Evolutionary conservation across 768 basidiomycete species (phyloP).

Genomic region (Panus rudis): DNA sequence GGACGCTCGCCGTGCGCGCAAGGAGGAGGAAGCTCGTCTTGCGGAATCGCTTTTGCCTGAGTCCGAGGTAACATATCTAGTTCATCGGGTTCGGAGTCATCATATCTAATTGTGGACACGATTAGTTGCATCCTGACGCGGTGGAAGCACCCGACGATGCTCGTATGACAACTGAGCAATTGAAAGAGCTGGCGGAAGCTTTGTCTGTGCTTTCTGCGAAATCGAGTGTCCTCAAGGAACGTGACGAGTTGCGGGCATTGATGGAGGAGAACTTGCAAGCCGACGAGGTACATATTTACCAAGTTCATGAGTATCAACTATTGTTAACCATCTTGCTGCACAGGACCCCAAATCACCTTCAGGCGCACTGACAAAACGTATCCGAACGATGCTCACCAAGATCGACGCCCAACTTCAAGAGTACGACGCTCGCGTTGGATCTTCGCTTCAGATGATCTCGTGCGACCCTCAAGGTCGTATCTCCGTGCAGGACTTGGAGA

Average conservation of each 20-base stretch:
- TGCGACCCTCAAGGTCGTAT: conserved; percentile 85
- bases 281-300: conserved; percentile 57
- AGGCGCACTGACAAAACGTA: conserved; percentile 89
- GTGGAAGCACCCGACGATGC: conserved; percentile 56
- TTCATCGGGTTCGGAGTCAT: neutral
- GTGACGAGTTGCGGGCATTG: conserved; percentile 82
- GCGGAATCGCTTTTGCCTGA: conserved; percentile 84
- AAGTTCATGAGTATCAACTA: conserved; percentile 5
- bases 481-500: conserved; percentile 80
- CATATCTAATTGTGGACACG: conserved; percentile 2
- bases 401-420: conserved; percentile 88
- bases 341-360: conserved; percentile 76
- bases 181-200: conserved; percentile 90
- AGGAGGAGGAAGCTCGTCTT: conserved; percentile 67
- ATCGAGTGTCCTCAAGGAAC: conserved; percentile 92
- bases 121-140: conserved; percentile 63
- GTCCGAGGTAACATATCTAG: conserved; percentile 56
- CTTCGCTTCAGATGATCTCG: conserved; percentile 79
- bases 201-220: conserved; percentile 87
- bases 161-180: conserved; percentile 96
- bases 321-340: conserved; percentile 4
- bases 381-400: conserved; percentile 92
- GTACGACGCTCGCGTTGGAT: conserved; percentile 85
- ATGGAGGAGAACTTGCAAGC: conserved; percentile 91
- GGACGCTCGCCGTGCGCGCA: conserved; percentile 79